phyloP scores from a whole-genome alignment of 306 rosid species.

The Trichosanthes truncata region DNA sequence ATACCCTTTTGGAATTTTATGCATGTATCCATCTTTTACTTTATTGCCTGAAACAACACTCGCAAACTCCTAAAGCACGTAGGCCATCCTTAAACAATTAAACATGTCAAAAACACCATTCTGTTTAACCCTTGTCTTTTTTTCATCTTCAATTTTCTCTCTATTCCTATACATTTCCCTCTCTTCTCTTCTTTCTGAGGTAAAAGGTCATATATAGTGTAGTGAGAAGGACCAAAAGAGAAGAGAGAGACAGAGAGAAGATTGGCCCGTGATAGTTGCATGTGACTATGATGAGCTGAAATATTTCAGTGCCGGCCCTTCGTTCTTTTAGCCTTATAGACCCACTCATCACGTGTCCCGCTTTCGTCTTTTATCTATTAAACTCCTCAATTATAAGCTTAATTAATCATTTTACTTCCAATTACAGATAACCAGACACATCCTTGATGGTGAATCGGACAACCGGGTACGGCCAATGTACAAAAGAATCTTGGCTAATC shows the following conservation, averaged over 20 bases:
- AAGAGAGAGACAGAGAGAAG: not conserved
- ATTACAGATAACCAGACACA: not conserved
- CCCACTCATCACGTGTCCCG: slow-evolving; percentile 5
- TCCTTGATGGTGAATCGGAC: not conserved
- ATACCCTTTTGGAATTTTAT: not conserved
- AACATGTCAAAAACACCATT: not conserved
- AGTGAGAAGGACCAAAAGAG: not conserved
- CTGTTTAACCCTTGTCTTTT: not conserved
- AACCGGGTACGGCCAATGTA: slow-evolving; percentile 5
- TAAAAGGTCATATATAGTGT: not conserved
- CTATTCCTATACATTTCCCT: not conserved
- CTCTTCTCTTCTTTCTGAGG: not conserved
- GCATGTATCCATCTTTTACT: not conserved
- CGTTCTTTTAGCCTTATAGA: not conserved
- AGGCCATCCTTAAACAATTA: not conserved
- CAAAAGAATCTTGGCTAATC: slow-evolving; percentile 5
- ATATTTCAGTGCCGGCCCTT: slow-evolving; percentile 6
- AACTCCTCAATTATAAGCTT: slow-evolving; percentile 5
- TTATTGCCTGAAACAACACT: not conserved
- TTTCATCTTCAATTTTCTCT: no score
- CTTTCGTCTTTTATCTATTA: not conserved
- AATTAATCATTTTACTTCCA: not conserved
- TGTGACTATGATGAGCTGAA: slow-evolving; percentile 7
- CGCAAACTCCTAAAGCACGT: not conserved
- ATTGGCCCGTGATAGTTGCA: slow-evolving; percentile 13